Evolutionary conservation across 1,284 basidiomycete species (phyloP).

Genomic region (Schizophyllum amplum): DNA sequence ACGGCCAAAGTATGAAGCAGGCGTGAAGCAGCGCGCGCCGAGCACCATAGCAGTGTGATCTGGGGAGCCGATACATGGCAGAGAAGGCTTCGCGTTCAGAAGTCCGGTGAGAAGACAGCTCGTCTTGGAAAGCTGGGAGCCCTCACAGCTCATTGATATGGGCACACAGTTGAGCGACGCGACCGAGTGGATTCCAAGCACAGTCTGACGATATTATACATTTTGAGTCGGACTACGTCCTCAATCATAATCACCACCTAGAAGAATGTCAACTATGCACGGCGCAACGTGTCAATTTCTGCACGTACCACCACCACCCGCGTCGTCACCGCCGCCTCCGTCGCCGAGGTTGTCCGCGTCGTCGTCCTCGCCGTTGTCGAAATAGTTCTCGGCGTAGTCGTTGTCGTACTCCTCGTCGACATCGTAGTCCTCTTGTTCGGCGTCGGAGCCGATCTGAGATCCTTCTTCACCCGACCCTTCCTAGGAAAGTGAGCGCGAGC

Average conservation of each 20-base stretch:
- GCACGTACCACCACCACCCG: constrained; percentile 21
- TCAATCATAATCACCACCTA: background rate
- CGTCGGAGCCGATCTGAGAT: constrained; percentile 53
- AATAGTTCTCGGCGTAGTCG: constrained; percentile 80
- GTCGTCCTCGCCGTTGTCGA: constrained; percentile 77
- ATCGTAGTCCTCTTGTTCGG: constrained; percentile 38
- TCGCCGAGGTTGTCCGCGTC: constrained; percentile 69
- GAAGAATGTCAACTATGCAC: background rate
- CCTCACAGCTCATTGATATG: too few relatives aligned
- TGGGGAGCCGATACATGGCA: too few relatives aligned
- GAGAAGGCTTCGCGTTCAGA: too few relatives aligned
- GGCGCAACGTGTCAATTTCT: background rate
- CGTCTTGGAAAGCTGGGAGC: too few relatives aligned
- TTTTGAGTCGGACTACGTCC: background rate
- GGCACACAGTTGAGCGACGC: too few relatives aligned
- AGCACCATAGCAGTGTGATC: too few relatives aligned
- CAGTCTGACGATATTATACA: too few relatives aligned
- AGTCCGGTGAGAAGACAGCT: too few relatives aligned
- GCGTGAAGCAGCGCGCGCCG: too few relatives aligned
- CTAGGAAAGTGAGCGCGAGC: constrained; percentile 22
- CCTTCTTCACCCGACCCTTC: constrained; percentile 59
- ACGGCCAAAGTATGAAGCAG: too few relatives aligned
- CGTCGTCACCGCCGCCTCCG: constrained; percentile 57
- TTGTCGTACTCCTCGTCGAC: constrained; percentile 82
- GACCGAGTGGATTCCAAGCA: background rate